Evolutionary conservation across 2,329 filamentous ascomycete species (phyloP), one percentile per base, ranked within the genome.

Genomic region (Dactylellina leptospora): DNA sequence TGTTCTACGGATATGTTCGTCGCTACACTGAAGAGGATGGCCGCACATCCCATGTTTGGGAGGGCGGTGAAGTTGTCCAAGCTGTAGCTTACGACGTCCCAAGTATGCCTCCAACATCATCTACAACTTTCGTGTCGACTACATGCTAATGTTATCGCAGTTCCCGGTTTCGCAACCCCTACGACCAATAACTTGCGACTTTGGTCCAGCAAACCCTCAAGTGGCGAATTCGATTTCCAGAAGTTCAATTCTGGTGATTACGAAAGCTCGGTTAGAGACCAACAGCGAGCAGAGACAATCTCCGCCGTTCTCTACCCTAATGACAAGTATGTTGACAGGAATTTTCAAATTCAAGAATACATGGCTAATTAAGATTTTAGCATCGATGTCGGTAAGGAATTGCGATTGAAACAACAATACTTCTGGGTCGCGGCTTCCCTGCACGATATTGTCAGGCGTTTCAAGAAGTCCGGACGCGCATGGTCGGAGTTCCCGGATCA

Each of bases 231-330:
- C 75, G 93, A 99, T 82, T 99, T 99, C 82, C 93, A 97, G 78
- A 97, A 97, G 80, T 99, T 99, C 87, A 99, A 99, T 82, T 95
- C 85, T 70, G 95, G 95, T 74, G 93, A 99, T 77, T 99, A 99
- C 79, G 95, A 99, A 82, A 95, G 91, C 82, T 96, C 95, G 10
- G 95, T 99, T 38, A 91, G 90, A n/a, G 95, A 99, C 76, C 92
- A 97, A 81, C 95, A 99, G 83, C 90, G 91, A 66, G 95, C 95
- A n/a, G 95, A 99, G 83, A 97, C 93, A 61, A 99, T 99, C 82
- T 97, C 93, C 56, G 93, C 93, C 28, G 95, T 99, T 11, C 82
- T 99, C 45, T 99, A 99, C 79, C 95, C 95, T 71, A 99, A 99
- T 78, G 93, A 97, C 81, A 77, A 77, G 58, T 71, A 63, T n/a